Evolutionary conservation across 805 yeast species (phyloP), one percentile per base, ranked within the genome.

Genomic region (Aciculoconidium aculeatum): DNA sequence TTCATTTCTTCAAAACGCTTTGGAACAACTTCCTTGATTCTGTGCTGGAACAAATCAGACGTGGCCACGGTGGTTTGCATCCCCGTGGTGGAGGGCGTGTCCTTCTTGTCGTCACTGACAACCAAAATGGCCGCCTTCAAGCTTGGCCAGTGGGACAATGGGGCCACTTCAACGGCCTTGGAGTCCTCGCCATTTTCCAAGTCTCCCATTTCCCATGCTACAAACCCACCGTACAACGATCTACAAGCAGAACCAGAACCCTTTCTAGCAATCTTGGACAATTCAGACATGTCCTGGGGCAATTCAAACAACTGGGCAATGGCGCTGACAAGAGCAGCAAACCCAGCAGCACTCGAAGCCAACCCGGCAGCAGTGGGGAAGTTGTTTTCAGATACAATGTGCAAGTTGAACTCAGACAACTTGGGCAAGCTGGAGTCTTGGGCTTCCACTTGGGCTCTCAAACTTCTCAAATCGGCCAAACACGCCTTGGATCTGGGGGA

Each of bases 301-400:
- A 92, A 75, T 55, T 83, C 58, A 62, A 80, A 92, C 35, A 92
- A 67, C 49, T 72, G 73, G 11, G 97, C 87, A 49, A 92, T 75
- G n/a, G 96, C 84, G 27, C 75, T 75, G 13, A 90, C 94, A 37
- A 92, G 69, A 7, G 98, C 98, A 19, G 98, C 96, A 58, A 87
- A 90, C 0, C 99, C 99, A 7, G 98, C 97, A 9, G 98, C 98
- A 4, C 95, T 82, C 1, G 96, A 86, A 0, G 98, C 98, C 45
- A 92, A 71, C 3, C 98, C 98, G 5, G 98, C 98, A 17, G 98
- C 98, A 15, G 99, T 92, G 30, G 99, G 99, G 70, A 92, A 92
- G 61, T 92, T 92, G 65, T 92, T 92, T 52, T 86, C 95, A 15
- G 94, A 79, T 9, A 85, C 94, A 43, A 92, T 82, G 46, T 79